Evolutionary conservation across 768 basidiomycete genomes (phyloP), one percentile per base, ranked within the genome.

Genomic region (Trametopsis cervina): DNA sequence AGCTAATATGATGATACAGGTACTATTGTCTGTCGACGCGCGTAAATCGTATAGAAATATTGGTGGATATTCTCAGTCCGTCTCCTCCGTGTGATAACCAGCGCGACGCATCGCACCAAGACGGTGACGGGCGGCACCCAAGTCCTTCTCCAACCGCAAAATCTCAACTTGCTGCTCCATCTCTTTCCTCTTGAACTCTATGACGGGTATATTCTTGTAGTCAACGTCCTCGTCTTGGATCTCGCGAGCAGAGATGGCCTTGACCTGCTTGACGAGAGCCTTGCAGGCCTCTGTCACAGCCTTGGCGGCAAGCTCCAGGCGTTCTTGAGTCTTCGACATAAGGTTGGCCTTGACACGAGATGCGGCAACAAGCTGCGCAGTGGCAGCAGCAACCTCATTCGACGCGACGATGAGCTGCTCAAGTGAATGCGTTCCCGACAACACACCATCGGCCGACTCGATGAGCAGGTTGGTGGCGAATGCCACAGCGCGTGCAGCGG

Each of bases 91-190:
- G 64, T 92, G 89, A 60, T 92, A 92, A 61, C 89, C 89, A 44
- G 89, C 89, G 40, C 89, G 77, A 57, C 89, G 77, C 89, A 92
- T 91, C 17, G 79, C 80, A 23, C 89, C 89, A 48, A 92, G 67
- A 53, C 78, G 76, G 64, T 87, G 85, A 52, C 89, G 78, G 17
- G 89, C 87, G 39, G 83, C 93, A 18, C 88, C 88, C 29, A 99
- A 72, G 0, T 97, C 93, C 71, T 96, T 96, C 73, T 98, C 96
- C 58, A 97, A 67, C 63, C 85, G 93, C 56, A 99, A 72, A 56
- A 99, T 96, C 64, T 95, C 89, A n/a, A 98, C 96, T 67, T 97
- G 94, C 60, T 95, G 92, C 69, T 98, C 96, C 93, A 99, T 97
- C 77, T 98, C 95, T 42, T 85, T 77, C 60, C 81, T 87, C 76